Base-by-base conservation (phyloP, 805 yeast species). In the Brettanomyces bruxellensis region DNA sequence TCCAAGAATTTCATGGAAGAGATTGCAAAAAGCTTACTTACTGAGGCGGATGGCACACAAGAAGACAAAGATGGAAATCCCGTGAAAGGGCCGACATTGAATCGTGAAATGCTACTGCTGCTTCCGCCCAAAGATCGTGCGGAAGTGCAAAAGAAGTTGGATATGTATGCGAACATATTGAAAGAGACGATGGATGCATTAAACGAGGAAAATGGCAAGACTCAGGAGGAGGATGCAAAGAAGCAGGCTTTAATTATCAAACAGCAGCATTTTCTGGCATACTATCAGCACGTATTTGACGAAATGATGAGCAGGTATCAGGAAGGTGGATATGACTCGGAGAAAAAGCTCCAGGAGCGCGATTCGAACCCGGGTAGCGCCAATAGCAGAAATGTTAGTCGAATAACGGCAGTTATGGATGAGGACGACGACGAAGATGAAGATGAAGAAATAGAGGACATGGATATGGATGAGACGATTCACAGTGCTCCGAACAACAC, bases 151-250 rank as follows among this genome's bases (percentile, higher is more conserved):
- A 47, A 48, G 25, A 55, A 48, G 39, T 30, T 55, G 23, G 51
- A 52, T 11, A 22, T 50, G 3, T 56, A 56, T 36, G 57, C 53
- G 36, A 45, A 51, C 34, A 52, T 57, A 2, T 35, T 55, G 28
- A 55, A 50, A 44, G 51, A 48, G 22, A 52, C 57, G 6, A 25
- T 55, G 11, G 41, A 47, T 39, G 54, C 55, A 1, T 51, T 55
- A 3, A 53, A 49, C 38, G 14, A 35, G 13, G 38, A n/a, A 12
- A 12, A 35, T 18, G 38, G 13, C 14, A 18, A 35, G 3, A 35
- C 38, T 8, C 14, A n/a, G 23, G 14, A 35, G 14, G 38, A 35
- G 13, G 23, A 18, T 35, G 14, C 38, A 12, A 36, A 49, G 43
- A 32, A 52, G 55, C 3, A 45, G 46, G 37, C 11, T 48, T 18